A percentile compares a stretch with the other conserved stretches of the same genome.
Evolutionary conservation across 2,329 filamentous ascomycete species (phyloP).

Genomic region (Trichoderma endophyticum): DNA sequence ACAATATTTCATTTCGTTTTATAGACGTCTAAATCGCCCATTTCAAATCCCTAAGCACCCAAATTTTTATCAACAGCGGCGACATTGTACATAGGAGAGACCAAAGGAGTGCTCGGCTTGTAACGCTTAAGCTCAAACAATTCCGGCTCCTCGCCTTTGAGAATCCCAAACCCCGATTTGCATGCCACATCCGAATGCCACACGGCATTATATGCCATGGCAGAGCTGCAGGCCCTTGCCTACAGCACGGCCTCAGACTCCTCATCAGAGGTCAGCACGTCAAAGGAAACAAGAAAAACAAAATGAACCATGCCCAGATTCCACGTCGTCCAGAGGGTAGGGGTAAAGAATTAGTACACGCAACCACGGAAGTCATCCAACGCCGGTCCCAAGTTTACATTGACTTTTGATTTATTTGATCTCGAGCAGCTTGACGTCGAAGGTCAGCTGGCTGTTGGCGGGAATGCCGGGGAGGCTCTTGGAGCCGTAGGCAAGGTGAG

Average conservation of each 20-base stretch:
- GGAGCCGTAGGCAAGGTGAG: slow-evolving; percentile 85
- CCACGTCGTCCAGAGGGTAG: background rate
- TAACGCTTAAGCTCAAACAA: slow-evolving; percentile 50
- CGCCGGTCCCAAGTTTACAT: slow-evolving; percentile 10
- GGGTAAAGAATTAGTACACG: slow-evolving; percentile 16
- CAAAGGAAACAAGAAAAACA: slow-evolving; percentile 21
- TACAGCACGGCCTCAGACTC: slow-evolving; percentile 46
- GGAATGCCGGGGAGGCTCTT: slow-evolving; percentile 81
- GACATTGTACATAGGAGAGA: slow-evolving; percentile 10
- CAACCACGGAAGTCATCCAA: slow-evolving; percentile 17
- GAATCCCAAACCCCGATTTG: slow-evolving; percentile 15
- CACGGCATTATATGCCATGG: background rate
- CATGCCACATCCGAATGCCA: background rate
- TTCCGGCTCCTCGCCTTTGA: slow-evolving; percentile 43
- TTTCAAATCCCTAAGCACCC: slow-evolving; percentile 7
- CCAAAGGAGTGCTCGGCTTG: slow-evolving; percentile 35
- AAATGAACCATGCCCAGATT: slow-evolving; percentile 19
- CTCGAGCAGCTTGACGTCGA: slow-evolving; percentile 84
- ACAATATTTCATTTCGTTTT: slow-evolving; percentile 14
- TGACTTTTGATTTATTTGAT: slow-evolving; percentile 61
- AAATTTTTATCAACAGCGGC: background rate
- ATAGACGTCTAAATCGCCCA: slow-evolving; percentile 18
- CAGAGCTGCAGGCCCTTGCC: slow-evolving; percentile 1
- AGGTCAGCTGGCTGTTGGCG: slow-evolving; percentile 83
- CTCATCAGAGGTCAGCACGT: slow-evolving; percentile 36